Conservation (phyloP, 768 basidiomycete species). For the Amyloporia xantha region DNA sequence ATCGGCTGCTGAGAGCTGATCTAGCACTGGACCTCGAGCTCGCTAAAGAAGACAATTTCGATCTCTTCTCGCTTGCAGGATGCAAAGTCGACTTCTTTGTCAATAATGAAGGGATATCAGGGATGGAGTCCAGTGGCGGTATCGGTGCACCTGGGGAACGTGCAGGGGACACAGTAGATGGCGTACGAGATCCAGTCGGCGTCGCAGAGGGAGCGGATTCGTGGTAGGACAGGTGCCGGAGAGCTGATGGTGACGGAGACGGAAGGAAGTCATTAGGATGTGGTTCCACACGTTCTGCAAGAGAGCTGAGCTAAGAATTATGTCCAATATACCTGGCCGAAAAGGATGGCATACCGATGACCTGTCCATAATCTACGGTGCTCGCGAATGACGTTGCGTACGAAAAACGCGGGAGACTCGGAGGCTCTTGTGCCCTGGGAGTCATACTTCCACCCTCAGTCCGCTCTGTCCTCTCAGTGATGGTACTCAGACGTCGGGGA, state of each 20-base stretch:
- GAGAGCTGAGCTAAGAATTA: not conserved
- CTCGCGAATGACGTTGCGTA: constrained; percentile 45
- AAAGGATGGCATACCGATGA: constrained; percentile 45
- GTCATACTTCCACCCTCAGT: constrained; percentile 22
- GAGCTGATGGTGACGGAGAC: constrained; percentile 63
- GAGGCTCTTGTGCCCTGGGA: constrained; percentile 1
- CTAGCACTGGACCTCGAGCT: constrained; percentile 52
- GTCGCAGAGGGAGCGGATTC: constrained; percentile 54
- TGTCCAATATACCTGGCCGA: not conserved
- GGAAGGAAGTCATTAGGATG: constrained; percentile 57
- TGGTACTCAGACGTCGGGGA: constrained; percentile 45
- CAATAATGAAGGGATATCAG: constrained; percentile 38
- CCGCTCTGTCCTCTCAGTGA: constrained; percentile 60
- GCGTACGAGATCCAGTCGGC: constrained; percentile 35
- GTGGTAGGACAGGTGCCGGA: constrained; percentile 51
- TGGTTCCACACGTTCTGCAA: constrained; percentile 13
- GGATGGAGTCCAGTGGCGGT: constrained; percentile 41
- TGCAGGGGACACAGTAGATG: constrained; percentile 30
- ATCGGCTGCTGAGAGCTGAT: constrained; percentile 18
- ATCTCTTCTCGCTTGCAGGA: constrained; percentile 30
- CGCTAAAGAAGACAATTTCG: constrained; percentile 64
- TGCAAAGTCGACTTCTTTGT: constrained; percentile 11
- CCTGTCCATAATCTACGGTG: constrained; percentile 44
- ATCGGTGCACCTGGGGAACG: constrained; percentile 32
- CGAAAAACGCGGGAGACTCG: constrained; percentile 11